phyloP scores from a whole-genome alignment of 2,329 filamentous ascomycete species.

The Pyrenophora teres region DNA sequence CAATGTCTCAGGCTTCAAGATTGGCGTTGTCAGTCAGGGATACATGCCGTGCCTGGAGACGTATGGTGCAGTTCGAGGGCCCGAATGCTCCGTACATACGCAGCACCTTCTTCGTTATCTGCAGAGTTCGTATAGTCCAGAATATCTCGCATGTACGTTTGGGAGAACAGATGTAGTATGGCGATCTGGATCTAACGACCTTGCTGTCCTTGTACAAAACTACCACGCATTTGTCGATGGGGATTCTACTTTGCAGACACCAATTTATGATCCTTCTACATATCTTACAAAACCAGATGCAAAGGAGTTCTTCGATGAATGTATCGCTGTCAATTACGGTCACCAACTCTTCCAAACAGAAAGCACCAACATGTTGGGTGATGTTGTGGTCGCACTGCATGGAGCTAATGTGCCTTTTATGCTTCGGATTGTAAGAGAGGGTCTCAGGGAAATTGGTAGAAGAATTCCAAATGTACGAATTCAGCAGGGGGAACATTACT shows the following conservation, averaged over 20 bases:
- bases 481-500: not conserved
- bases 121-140: too few species aligned
- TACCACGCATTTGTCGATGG: too few species aligned
- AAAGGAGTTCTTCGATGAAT: not conserved
- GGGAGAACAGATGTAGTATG: too few species aligned
- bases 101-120: too few species aligned
- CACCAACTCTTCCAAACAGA: not conserved
- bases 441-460: slow-evolving; percentile 6
- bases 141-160: too few species aligned
- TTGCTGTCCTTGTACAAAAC: too few species aligned
- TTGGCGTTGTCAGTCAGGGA: not conserved
- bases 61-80: too few species aligned
- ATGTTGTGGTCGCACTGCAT: not conserved
- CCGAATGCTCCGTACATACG: too few species aligned
- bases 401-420: not conserved
- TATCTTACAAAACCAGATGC: too few species aligned
- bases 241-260: too few species aligned
- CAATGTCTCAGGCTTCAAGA: not conserved
- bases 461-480: slow-evolving; percentile 5
- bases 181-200: too few species aligned
- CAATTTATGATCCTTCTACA: too few species aligned
- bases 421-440: not conserved
- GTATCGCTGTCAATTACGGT: rapidly evolving
- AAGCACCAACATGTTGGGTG: not conserved
- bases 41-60: not conserved